Base-by-base conservation (phyloP, 768 basidiomycete genomes). In the Suillus discolor region DNA sequence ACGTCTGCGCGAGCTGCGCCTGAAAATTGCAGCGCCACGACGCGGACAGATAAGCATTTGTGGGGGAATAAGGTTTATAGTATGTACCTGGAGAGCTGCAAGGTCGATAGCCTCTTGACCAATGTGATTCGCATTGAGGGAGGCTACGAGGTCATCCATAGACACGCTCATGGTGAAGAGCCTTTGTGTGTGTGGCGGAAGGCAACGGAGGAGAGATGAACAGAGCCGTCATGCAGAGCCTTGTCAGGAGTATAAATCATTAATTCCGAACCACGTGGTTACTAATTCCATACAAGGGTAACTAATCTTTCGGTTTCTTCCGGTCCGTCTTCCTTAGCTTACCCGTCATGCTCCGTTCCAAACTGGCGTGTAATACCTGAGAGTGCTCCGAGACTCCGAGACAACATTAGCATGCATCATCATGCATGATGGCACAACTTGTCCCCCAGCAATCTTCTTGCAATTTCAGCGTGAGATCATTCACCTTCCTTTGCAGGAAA, bases 41-140 rank as follows among this genome's bases (percentile, higher is more conserved):
- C 36, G 36, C 39, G 62, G 34, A 25, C 62, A 69, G 70, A 72
- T 72, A 71, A 67, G 68, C 65, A 51, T 20, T n/a, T 53, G 39
- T 49, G 63, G 51, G 69, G 70, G 68, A 65, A 65, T 65, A 62
- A 63, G 59, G 39, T 28, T 62, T 61, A 9, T 57, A 45, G 16
- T 61, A 18, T 66, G 31, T 69, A 84, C 83, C 79, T 85, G 82
- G 16, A 84, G 78, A 31, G 79, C 73, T 57, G 81, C 81, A 66
- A 84, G 77, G 74, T 84, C 84, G 16, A 79, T 77, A n/a, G 83
- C 82, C 69, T 84, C 83, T 69, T 84, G 84, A 66, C 83, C 83
- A 71, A 84, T 83, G 78, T 84, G 83, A 72, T 78, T 82, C 2
- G 79, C 70, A 51, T 74, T 78, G 70, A 84, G 68, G 13, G 83